Evolutionary conservation across 2,329 filamentous ascomycete genomes (phyloP).

Genomic region (Microthyrium microscopicum): DNA sequence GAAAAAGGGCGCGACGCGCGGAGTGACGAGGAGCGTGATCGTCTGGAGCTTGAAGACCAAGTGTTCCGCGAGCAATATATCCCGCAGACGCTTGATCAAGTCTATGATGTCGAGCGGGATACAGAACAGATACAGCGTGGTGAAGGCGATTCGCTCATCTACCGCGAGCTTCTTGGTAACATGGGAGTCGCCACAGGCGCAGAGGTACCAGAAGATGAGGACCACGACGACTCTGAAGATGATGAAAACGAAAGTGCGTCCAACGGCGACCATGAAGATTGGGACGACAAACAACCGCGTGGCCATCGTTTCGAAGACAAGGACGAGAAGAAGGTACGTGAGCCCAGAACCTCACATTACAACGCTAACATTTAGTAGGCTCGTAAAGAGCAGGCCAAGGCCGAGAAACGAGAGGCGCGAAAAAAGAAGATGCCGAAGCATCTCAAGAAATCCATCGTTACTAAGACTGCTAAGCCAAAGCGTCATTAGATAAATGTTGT

Average conservation of each 20-base stretch:
- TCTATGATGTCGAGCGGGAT: slow-evolving; percentile 91
- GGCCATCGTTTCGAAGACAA: slow-evolving; percentile 80
- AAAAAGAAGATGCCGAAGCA: slow-evolving; percentile 95
- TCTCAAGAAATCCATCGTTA: slow-evolving; percentile 76
- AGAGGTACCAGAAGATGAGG: slow-evolving; percentile 32
- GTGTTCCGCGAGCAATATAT: slow-evolving; percentile 96
- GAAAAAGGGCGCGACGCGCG: slow-evolving; percentile 35
- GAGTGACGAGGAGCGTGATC: slow-evolving; percentile 25
- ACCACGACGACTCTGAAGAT: slow-evolving; percentile 25
- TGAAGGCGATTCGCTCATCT: slow-evolving; percentile 61
- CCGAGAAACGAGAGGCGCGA: slow-evolving; percentile 84
- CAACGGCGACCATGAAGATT: slow-evolving; percentile 28
- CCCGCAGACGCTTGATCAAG: slow-evolving; percentile 84
- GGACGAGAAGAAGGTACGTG: slow-evolving; percentile 58
- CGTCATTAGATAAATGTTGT: slow-evolving; percentile 1
- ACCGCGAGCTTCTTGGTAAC: slow-evolving; percentile 67
- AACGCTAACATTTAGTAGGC: slow-evolving; percentile 20
- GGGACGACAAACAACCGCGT: slow-evolving; percentile 44
- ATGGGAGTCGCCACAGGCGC: slow-evolving; percentile 26
- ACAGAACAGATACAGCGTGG: slow-evolving; percentile 63
- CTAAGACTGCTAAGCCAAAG: slow-evolving; percentile 11
- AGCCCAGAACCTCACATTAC: neutral
- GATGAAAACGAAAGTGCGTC: slow-evolving; percentile 18
- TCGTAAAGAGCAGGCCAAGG: slow-evolving; percentile 84
- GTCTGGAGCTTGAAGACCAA: slow-evolving; percentile 65